A percentile compares a stretch with the other conserved stretches of the same genome.
Evolutionary conservation across 2,329 filamentous ascomycete species (phyloP).

Genomic region (Sarocladiaceae sp.): DNA sequence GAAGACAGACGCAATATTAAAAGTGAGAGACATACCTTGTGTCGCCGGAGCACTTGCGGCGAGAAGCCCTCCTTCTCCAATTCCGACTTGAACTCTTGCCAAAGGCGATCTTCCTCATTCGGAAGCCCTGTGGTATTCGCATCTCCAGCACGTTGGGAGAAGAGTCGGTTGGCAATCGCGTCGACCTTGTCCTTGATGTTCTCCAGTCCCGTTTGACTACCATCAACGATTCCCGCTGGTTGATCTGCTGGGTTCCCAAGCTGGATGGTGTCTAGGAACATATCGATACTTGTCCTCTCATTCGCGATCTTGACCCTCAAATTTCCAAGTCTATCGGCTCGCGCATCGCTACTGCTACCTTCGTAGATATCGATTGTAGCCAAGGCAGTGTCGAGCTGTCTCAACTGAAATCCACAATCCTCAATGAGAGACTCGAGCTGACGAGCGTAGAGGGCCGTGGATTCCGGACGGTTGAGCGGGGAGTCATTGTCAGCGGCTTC

Average conservation of each 20-base stretch:
- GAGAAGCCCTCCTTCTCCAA: constrained; percentile 56
- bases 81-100: constrained; percentile 55
- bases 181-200: constrained; percentile 59
- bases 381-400: constrained; percentile 49
- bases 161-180: constrained; percentile 48
- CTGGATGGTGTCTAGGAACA: constrained; percentile 56
- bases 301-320: constrained; percentile 43
- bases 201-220: constrained; percentile 41
- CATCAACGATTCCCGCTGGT: constrained; percentile 27
- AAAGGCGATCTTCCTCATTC: constrained; percentile 48
- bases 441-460: constrained; percentile 38
- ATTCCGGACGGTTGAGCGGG: constrained; percentile 36
- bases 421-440: constrained; percentile 49
- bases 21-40: constrained; percentile 46
- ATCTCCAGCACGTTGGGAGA: constrained; percentile 35
- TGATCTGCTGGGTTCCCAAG: constrained; percentile 40
- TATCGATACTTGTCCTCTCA: constrained; percentile 49
- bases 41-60: constrained; percentile 46
- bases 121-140: constrained; percentile 20
- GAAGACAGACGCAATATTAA: background rate
- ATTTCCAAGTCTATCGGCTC: constrained; percentile 35
- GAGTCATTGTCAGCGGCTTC: constrained; percentile 56
- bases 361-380: constrained; percentile 32
- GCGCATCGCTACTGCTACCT: constrained; percentile 23
- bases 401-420: constrained; percentile 51